Evolutionary conservation across 805 yeast genomes (phyloP), one percentile per base, ranked within the genome.

Genomic region (Cyberlindnera maclurae): DNA sequence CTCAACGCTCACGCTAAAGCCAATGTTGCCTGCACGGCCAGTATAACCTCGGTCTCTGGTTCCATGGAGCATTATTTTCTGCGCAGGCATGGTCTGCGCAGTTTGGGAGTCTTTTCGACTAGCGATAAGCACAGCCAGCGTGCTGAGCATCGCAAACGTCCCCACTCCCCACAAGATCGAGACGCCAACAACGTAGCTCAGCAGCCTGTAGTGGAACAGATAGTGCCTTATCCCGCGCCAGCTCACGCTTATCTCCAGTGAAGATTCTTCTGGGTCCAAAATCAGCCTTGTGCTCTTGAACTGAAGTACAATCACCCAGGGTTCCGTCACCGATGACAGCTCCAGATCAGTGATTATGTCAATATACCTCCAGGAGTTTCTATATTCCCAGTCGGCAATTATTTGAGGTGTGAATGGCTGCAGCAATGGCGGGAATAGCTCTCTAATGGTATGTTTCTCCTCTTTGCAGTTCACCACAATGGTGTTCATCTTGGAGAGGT

Each of bases 191-290:
- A 47, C 9, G 29, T 54, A 54, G n/a, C 55, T 50, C 4, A 52
- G 8, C 1, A 38, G 28, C 40, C 50, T 47, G 33, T 53, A 46
- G 26, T 51, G 46, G 35, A 47, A 49, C n/a, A 54, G 22, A 29
- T 52, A 54, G 30, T 51, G 47, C 27, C 49, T 41, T 6, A 53
- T 16, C 0, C 59, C 59, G 13, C 38, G 47, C 56, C 56, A 53
- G 1, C 51, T 34, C 4, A 42, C 41, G 26, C 37, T 43, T 9
- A 54, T 42, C 11, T 40, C 41, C 8, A 53, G 30, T 15, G 34
- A 34, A 0, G 58, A 51, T 4, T 39, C 37, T 4, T 26, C 17
- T 3, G 53, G 55, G 29, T 52, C 47, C 3, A 50, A 38, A 10
- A 51, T 37, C 1, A 52, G 29, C 18, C 41, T 29, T 6, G 27